These are phyloP conservation scores for Megacollybia marginata DNA, from an alignment of 768 basidiomycete species.

Conservation along the genomic window DNA sequence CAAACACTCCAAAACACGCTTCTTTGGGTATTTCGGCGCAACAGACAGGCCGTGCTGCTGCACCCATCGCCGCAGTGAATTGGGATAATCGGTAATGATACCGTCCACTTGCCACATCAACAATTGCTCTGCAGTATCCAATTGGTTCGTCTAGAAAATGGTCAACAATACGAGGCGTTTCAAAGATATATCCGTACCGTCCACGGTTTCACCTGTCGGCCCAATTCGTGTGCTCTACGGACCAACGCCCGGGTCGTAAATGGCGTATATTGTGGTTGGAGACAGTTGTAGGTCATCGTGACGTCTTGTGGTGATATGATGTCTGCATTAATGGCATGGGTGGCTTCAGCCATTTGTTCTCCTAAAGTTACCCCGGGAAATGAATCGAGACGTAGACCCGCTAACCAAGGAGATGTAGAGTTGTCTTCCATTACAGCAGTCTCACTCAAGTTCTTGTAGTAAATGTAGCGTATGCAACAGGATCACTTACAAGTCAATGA, in stretches of 20 bases:
- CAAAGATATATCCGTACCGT: slow-evolving; percentile 39
- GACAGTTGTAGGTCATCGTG: slow-evolving; percentile 33
- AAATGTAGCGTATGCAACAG: neutral
- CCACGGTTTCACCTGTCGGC: slow-evolving; percentile 64
- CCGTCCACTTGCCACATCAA: slow-evolving; percentile 61
- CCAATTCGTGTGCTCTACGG: slow-evolving; percentile 52
- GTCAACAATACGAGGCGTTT: neutral
- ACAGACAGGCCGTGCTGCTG: slow-evolving; percentile 45
- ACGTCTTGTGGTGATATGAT: slow-evolving; percentile 57
- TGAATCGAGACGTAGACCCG: slow-evolving; percentile 52
- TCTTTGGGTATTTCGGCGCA: slow-evolving; percentile 51
- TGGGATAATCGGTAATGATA: slow-evolving; percentile 73
- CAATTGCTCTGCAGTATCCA: slow-evolving; percentile 56
- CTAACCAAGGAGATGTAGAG: slow-evolving; percentile 57
- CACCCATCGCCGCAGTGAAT: slow-evolving; percentile 47
- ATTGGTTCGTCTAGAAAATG: slow-evolving; percentile 44
- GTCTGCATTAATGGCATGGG: slow-evolving; percentile 52
- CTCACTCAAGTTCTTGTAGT: slow-evolving; percentile 18
- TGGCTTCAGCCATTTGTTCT: slow-evolving; percentile 61
- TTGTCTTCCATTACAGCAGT: slow-evolving; percentile 34
- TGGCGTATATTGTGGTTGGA: slow-evolving; percentile 34
- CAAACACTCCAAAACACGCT: slow-evolving; percentile 56
- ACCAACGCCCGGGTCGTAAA: slow-evolving; percentile 71
- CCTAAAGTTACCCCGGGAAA: slow-evolving; percentile 57
- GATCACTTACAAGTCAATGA: slow-evolving; percentile 52